A percentile compares a stretch with the other conserved stretches of the same genome.
Conservation (phyloP, 2,329 filamentous ascomycete genomes). For the Fusarium hostae region DNA sequence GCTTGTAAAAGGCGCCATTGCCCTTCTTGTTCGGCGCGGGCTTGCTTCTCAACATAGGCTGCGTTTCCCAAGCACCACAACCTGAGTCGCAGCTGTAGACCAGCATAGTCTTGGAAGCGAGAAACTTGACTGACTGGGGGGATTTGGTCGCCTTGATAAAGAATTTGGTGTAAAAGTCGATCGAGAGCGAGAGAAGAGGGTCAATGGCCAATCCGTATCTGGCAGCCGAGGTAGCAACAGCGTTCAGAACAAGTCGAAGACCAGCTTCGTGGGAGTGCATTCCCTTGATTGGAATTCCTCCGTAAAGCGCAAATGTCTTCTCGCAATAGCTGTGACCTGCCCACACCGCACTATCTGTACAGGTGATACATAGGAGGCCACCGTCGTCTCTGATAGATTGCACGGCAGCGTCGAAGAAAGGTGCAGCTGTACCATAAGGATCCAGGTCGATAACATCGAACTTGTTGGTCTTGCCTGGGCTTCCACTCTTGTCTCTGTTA, state of each 20-base stretch:
- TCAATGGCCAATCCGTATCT: constrained; percentile 90
- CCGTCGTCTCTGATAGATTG: constrained; percentile 86
- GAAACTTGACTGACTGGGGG: constrained; percentile 87
- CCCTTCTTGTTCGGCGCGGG: constrained; percentile 76
- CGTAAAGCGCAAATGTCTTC: constrained; percentile 94
- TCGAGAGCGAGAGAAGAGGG: constrained; percentile 89
- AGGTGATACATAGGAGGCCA: constrained; percentile 92
- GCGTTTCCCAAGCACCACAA: constrained; percentile 91
- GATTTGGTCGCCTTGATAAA: constrained; percentile 86
- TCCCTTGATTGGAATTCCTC: constrained; percentile 87
- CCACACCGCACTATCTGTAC: constrained; percentile 95
- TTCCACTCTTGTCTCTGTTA: constrained; percentile 53
- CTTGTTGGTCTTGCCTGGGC: constrained; percentile 57
- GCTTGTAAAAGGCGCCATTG: constrained; percentile 78
- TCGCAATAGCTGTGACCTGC: constrained; percentile 94
- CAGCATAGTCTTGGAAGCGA: constrained; percentile 91
- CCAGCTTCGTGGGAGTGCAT: constrained; percentile 89
- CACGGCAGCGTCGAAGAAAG: constrained; percentile 90
- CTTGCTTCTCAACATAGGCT: constrained; percentile 78
- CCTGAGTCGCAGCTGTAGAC: constrained; percentile 91
- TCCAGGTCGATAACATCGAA: constrained; percentile 98
- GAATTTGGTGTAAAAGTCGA: constrained; percentile 93
- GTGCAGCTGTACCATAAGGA: constrained; percentile 92
- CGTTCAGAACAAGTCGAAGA: constrained; percentile 84
- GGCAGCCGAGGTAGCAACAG: constrained; percentile 81